These are phyloP conservation scores for Mallotus japonicus DNA, from an alignment of 441 rosid genomes.

Conservation along the genomic window DNA sequence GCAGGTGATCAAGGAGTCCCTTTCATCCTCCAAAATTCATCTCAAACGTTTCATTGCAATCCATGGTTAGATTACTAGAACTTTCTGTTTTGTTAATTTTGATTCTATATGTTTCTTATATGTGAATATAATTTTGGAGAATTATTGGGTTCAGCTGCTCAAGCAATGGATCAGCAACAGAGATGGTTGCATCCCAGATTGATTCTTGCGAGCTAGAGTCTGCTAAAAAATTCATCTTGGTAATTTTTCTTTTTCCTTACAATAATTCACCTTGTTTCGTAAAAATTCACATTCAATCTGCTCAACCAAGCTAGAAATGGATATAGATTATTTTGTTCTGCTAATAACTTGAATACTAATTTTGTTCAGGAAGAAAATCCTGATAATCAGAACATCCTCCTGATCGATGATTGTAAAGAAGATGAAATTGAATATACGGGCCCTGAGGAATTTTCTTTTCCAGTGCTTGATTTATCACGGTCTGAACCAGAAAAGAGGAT, in stretches of 20 bases:
- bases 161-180: conserved; percentile 23
- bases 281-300: background rate
- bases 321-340: background rate
- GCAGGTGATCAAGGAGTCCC: conserved; percentile 21
- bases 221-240: conserved; percentile 18
- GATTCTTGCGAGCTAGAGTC: conserved; percentile 18
- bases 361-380: conserved; percentile 29
- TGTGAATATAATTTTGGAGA: background rate
- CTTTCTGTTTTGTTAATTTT: background rate
- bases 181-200: conserved; percentile 13
- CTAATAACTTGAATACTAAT: conserved; percentile 4
- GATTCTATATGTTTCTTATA: background rate
- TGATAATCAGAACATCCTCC: conserved; percentile 16
- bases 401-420: conserved; percentile 16
- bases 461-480: background rate
- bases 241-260: conserved; percentile 3
- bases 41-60: conserved; percentile 19
- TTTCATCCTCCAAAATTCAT: conserved; percentile 23
- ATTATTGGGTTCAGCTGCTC: conserved; percentile 30
- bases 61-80: conserved; percentile 29
- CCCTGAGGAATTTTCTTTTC: conserved; percentile 21
- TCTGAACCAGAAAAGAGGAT: conserved; percentile 7
- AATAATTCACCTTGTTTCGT: background rate
- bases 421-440: conserved; percentile 7
- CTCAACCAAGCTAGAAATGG: background rate